These are phyloP conservation scores for Wolfiporia cocos DNA, from an alignment of 1,284 basidiomycete genomes.

Conservation along the genomic window DNA sequence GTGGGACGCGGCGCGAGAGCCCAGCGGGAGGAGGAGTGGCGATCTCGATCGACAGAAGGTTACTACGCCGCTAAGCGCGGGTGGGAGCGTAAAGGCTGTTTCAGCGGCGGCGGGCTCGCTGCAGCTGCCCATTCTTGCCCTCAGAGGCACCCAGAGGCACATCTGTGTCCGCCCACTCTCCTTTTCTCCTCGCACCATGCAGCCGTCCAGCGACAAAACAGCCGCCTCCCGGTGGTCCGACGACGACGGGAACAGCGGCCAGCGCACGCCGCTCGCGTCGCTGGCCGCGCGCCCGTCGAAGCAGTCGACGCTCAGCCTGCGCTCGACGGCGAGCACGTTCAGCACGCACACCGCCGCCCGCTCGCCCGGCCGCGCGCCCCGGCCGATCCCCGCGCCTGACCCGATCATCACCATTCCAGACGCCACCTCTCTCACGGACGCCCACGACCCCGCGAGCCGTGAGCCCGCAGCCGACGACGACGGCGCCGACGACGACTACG, in stretches of 20 bases:
- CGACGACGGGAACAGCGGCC: slow-evolving; percentile 13
- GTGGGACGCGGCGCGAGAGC: no score
- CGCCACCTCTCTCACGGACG: slow-evolving; percentile 8
- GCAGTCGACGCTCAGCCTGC: slow-evolving; percentile 19
- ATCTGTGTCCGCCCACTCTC: background rate
- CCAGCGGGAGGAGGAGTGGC: no score
- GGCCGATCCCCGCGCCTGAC: slow-evolving; percentile 27
- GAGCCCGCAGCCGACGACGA: slow-evolving; percentile 20
- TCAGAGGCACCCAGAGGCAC: slow-evolving; percentile 9
- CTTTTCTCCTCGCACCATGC: slow-evolving; percentile 11
- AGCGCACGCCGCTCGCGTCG: slow-evolving; percentile 12
- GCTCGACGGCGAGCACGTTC: slow-evolving; percentile 17
- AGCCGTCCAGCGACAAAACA: slow-evolving; percentile 25
- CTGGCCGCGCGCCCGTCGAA: slow-evolving; percentile 17
- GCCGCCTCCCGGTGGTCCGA: slow-evolving; percentile 23
- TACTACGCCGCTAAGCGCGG: no score
- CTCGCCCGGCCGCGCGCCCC: slow-evolving; percentile 14
- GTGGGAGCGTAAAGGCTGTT: no score
- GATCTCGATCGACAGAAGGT: no score
- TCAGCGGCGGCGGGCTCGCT: no score
- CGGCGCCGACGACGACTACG: slow-evolving; percentile 64
- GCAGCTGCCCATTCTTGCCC: slow-evolving; percentile 7
- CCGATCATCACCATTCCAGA: slow-evolving; percentile 29
- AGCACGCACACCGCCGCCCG: slow-evolving; percentile 6
- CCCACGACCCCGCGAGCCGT: slow-evolving; percentile 16